A percentile compares a stretch with the other conserved stretches of the same genome.
These are phyloP conservation scores for Tieghemostelium lacteum DNA, from an alignment of 78 protist species.

Conservation along the genomic window DNA sequence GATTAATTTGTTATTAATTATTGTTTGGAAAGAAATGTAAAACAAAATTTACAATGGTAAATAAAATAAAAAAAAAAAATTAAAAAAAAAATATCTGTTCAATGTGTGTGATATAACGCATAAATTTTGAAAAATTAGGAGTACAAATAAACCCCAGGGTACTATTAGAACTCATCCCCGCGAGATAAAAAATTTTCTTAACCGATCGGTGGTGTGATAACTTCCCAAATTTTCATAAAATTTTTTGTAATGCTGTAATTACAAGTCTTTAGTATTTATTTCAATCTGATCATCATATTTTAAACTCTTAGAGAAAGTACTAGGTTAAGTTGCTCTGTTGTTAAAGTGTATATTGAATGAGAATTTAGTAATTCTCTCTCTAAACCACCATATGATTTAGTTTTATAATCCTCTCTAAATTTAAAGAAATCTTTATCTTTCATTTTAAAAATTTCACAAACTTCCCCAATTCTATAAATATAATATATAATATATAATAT, in stretches of 20 bases:
- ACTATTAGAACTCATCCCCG: too few species aligned
- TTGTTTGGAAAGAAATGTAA: not conserved
- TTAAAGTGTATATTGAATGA: slow-evolving; percentile 9
- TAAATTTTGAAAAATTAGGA: too few species aligned
- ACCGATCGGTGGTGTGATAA: too few species aligned
- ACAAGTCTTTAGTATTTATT: too few species aligned
- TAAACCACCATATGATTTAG: not conserved
- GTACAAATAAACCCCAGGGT: too few species aligned
- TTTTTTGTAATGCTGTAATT: too few species aligned
- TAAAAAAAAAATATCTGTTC: slow-evolving; percentile 5
- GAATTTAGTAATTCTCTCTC: slow-evolving; percentile 13
- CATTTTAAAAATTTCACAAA: slow-evolving; percentile 11
- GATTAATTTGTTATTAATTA: not conserved
- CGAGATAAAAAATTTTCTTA: too few species aligned
- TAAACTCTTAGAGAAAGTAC: slow-evolving; percentile 10
- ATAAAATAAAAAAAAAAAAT: not conserved
- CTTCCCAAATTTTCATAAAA: too few species aligned
- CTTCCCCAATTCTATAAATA: slow-evolving; percentile 26
- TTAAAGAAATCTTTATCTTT: not conserved
- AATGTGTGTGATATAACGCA: too few species aligned
- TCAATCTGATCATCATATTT: too few species aligned
- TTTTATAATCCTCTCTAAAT: slow-evolving; percentile 14
- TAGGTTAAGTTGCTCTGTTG: not conserved
- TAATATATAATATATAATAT: not conserved
- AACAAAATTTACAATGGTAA: not conserved